Base-by-base conservation (phyloP, 257 asterid species). In the Solanum stenotomum region DNA sequence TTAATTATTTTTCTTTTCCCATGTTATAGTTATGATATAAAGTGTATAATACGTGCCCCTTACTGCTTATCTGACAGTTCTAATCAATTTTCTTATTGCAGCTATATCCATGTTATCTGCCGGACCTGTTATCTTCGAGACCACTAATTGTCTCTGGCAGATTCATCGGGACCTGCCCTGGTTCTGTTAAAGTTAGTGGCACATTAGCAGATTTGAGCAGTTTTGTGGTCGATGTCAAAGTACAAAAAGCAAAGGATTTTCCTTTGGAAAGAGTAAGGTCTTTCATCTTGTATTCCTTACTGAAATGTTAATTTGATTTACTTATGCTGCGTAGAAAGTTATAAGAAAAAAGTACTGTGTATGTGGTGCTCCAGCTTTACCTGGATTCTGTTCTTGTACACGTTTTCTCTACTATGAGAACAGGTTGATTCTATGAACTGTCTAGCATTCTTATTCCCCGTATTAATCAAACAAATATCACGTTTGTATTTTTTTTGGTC, bases 101-200 rank as follows among this genome's bases (percentile, higher is more conserved):
- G 99, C 89, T 95, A 88, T 92, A 91, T 89, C 98, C 98, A 7
- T 44, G 78, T 89, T 88, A 87, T 88, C 87, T 92, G 78, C 98
- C 98, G 46, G 98, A 96, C 91, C 87, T 96, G 78, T 91, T 90
- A 16, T 90, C 94, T 82, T 95, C 93, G 88, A 86, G 91, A 46
- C 98, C 99, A 67, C 89, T 96, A 56, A 46, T 92, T 90, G 91
- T 95, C 89, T 94, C 94, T 18, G 99, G 99, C 88, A 95, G 98
- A 91, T 96, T 90, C 87, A 31, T 77, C 9, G 98, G 98, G 25
- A 88, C 91, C 85, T 92, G 96, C 81, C 98, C 98, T 0, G 94
- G 93, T 29, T 88, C 88, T 29, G 89, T 96, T 72, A 90, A 89
- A 88, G 89, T 94, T 34, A 82, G 87, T 18, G 99, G 99, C 31